These are phyloP conservation scores for Wickerhamomyces queroliae DNA, from an alignment of 805 yeast species.

Conservation along the genomic window DNA sequence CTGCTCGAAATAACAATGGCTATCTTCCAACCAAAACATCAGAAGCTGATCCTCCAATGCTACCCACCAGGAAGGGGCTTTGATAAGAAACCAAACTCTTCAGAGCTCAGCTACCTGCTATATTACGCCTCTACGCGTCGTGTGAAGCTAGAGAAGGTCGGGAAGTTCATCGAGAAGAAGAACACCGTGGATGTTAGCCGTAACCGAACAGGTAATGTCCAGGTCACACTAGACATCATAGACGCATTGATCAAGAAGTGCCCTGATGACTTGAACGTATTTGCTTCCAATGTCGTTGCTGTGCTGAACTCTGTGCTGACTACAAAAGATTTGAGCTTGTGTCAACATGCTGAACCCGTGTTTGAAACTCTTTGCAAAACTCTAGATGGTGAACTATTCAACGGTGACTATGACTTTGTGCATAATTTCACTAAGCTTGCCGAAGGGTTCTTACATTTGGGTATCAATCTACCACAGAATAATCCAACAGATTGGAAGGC, in stretches of 20 bases:
- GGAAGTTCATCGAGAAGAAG: conserved; percentile 57
- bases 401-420: conserved; percentile 59
- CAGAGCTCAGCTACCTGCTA: conserved; percentile 81
- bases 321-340: conserved; percentile 55
- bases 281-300: conserved; percentile 62
- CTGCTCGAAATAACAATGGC: conserved; percentile 11
- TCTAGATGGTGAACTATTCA: conserved; percentile 56
- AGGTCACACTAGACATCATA: conserved; percentile 72
- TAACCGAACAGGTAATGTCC: conserved; percentile 69
- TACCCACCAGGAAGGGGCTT: conserved; percentile 84
- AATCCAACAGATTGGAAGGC: conserved; percentile 30
- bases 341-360: conserved; percentile 45
- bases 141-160: conserved; percentile 84
- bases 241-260: conserved; percentile 69
- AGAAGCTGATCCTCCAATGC: conserved; percentile 83
- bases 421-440: conserved; percentile 36
- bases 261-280: conserved; percentile 75
- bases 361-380: conserved; percentile 42
- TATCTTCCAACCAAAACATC: conserved; percentile 74
- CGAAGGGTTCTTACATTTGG: conserved; percentile 19
- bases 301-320: conserved; percentile 48
- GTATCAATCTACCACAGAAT: conserved; percentile 15
- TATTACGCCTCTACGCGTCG: conserved; percentile 90
- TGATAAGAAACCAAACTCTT: conserved; percentile 89
- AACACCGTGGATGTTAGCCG: conserved; percentile 55